Evolutionary conservation across 2,329 filamentous ascomycete species (phyloP), one percentile per base, ranked within the genome.

Genomic region (Phyllosticta citriasiana): DNA sequence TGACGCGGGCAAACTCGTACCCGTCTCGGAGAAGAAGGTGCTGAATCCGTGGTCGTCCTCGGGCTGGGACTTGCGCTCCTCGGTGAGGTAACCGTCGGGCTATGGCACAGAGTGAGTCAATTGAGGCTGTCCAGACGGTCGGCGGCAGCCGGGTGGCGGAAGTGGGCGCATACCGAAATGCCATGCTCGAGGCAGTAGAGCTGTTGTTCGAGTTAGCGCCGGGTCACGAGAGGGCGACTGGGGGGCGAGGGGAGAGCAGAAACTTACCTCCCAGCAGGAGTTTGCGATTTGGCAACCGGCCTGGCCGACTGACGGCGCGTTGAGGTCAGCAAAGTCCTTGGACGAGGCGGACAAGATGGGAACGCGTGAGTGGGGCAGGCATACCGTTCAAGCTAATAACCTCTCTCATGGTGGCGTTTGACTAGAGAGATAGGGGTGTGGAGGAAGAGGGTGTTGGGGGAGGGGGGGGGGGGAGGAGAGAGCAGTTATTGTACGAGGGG

Each of bases 211-310:
- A 16, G 54, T 55, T 35, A 55, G 54, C 54, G 27, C 27, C 54
- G 27, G 35, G 14, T 24, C n/a, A 5, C 24, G 25, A 47, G 30
- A 26, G 35, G 16, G 26, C 51, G 52, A 26, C 33, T 19, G 8
- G 16, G 3, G 27, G 25, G 7, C 22, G 52, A 22, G 27, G 22
- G 16, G 27, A 24, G 14, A 33, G 3, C 22, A 35, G 24, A 72
- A 74, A 83, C 90, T 83, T 82, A 99, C 94, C 91, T 99, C 94
- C 94, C 94, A 99, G 87, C 94, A 97, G 72, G 94, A 94, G 84
- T 99, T 99, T 82, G 93, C 94, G 76, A 99, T 99, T 80, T 99
- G 94, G 87, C 94, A 97, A 88, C 94, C 94, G 78, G 94, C 94
- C 86, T 99, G 94, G 81, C 94, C 94, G 84, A 99, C 94, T 99